A percentile compares a stretch with the other conserved stretches of the same genome.
phyloP scores from a whole-genome alignment of 2,329 filamentous ascomycete species.

The Sporothrix pseudoabietina region DNA sequence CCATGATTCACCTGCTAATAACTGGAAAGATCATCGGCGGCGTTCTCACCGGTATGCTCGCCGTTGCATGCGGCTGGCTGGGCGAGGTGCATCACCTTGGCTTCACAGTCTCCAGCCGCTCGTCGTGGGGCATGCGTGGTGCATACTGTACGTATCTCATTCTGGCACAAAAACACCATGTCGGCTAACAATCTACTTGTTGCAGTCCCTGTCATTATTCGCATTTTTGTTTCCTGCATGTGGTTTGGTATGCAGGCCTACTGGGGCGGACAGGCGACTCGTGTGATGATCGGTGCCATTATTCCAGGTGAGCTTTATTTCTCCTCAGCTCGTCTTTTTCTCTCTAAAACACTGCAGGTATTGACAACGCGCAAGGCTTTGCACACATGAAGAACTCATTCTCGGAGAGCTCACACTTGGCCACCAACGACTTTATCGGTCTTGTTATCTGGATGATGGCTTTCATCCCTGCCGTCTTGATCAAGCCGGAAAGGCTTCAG shows the following conservation, averaged over 20 bases:
- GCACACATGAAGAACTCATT: conserved; percentile 37
- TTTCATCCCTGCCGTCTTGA: conserved; percentile 26
- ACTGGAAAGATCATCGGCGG: conserved; percentile 43
- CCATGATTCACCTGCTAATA: background rate
- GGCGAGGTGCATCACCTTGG: conserved; percentile 45
- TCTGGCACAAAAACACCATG: too few relatives aligned
- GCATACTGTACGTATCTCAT: conserved; percentile 43
- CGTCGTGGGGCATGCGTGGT: conserved; percentile 48
- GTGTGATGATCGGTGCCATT: conserved; percentile 39
- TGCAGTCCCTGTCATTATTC: conserved; percentile 38
- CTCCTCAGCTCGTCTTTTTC: background rate
- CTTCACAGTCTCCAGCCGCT: conserved; percentile 47
- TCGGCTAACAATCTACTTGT: too few relatives aligned
- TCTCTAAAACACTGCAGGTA: background rate
- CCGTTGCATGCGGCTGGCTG: conserved; percentile 42
- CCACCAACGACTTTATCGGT: conserved; percentile 39
- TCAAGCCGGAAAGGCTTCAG: conserved; percentile 33
- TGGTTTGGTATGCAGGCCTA: conserved; percentile 42
- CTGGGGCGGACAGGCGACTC: conserved; percentile 36
- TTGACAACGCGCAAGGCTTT: conserved; percentile 28
- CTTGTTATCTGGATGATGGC: conserved; percentile 36
- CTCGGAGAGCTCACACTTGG: conserved; percentile 36
- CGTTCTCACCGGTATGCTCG: conserved; percentile 36
- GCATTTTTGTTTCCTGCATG: conserved; percentile 44
- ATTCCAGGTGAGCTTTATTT: conserved; percentile 34